phyloP scores from a whole-genome alignment of 2,329 filamentous ascomycete genomes.

The Lomentospora prolificans region DNA sequence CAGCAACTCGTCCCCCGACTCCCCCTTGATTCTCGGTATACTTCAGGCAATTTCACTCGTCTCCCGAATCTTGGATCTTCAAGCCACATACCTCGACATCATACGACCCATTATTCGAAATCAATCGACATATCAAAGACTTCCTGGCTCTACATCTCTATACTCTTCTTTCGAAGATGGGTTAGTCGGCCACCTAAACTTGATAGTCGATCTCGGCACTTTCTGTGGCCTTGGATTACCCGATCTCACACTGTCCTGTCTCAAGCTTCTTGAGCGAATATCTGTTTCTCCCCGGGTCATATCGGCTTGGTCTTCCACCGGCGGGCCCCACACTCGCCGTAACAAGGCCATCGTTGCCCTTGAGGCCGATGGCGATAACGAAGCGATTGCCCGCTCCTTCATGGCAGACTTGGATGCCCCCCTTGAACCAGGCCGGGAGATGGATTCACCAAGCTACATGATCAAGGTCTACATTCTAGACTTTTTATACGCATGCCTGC shows the following conservation, averaged over 20 bases:
- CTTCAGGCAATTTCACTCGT: constrained; percentile 76
- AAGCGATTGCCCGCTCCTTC: constrained; percentile 68
- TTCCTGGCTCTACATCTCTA: constrained; percentile 39
- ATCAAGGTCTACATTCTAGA: constrained; percentile 79
- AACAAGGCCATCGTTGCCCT: constrained; percentile 86
- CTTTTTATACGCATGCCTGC: constrained; percentile 73
- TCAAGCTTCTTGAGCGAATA: constrained; percentile 77
- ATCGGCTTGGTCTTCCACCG: constrained; percentile 45
- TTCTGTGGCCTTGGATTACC: constrained; percentile 82
- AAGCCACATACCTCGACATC: constrained; percentile 84
- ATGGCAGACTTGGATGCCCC: constrained; percentile 56
- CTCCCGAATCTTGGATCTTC: constrained; percentile 71
- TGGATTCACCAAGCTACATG: constrained; percentile 61
- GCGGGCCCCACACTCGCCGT: constrained; percentile 37
- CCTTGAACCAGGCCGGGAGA: constrained; percentile 64
- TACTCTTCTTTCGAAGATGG: constrained; percentile 90
- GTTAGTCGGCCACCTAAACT: constrained; percentile 65
- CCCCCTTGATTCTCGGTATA: constrained; percentile 71
- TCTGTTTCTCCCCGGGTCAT: constrained; percentile 75
- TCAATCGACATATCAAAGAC: constrained; percentile 48
- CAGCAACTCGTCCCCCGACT: constrained; percentile 62
- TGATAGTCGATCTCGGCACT: constrained; percentile 74
- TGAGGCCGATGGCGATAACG: constrained; percentile 68
- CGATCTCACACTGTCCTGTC: constrained; percentile 66
- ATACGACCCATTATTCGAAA: constrained; percentile 69